Evolutionary conservation across 192 early-diverging fungal genomes (phyloP).

Genomic region (Dimargaris xerosporica): DNA sequence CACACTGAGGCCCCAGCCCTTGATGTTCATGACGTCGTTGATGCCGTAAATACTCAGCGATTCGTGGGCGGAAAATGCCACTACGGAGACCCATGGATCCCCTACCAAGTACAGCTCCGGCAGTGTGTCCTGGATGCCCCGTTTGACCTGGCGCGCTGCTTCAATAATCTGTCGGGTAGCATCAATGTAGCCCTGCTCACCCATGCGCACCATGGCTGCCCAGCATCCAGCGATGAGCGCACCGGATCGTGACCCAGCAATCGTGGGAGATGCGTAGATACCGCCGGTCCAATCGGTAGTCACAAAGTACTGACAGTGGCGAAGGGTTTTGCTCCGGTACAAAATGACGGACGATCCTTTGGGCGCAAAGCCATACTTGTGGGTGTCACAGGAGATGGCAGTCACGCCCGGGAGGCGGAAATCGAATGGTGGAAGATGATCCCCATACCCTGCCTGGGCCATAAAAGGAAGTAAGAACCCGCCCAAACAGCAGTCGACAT

Average conservation of each 20-base stretch:
- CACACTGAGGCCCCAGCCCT: constrained; percentile 76
- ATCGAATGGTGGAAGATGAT: constrained; percentile 59
- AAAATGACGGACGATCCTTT: constrained; percentile 94
- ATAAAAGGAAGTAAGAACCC: constrained; percentile 89
- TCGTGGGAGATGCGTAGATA: constrained; percentile 84
- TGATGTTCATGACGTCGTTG: constrained; percentile 60
- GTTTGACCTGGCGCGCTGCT: constrained; percentile 48
- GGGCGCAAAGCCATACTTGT: constrained; percentile 98
- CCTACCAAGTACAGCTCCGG: constrained; percentile 70
- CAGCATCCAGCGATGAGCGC: constrained; percentile 93
- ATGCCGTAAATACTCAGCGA: constrained; percentile 73
- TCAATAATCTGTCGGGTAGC: constrained; percentile 65
- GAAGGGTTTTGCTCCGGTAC: constrained; percentile 62
- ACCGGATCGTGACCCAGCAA: constrained; percentile 80
- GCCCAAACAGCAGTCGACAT: constrained; percentile 93
- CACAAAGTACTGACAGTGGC: constrained; percentile 87
- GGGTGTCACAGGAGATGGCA: constrained; percentile 89
- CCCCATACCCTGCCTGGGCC: constrained; percentile 82
- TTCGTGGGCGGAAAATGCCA: constrained; percentile 59
- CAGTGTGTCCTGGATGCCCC: constrained; percentile 33
- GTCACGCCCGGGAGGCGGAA: constrained; percentile 86
- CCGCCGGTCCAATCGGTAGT: constrained; percentile 88
- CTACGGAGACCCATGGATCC: constrained; percentile 61
- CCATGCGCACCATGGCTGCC: constrained; percentile 81
- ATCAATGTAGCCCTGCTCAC: constrained; percentile 72